Percentiles rank a stretch among this genome's conserved stretches.
Conservation (phyloP, 1,139 yeast species). For the Pichia terricola region DNA sequence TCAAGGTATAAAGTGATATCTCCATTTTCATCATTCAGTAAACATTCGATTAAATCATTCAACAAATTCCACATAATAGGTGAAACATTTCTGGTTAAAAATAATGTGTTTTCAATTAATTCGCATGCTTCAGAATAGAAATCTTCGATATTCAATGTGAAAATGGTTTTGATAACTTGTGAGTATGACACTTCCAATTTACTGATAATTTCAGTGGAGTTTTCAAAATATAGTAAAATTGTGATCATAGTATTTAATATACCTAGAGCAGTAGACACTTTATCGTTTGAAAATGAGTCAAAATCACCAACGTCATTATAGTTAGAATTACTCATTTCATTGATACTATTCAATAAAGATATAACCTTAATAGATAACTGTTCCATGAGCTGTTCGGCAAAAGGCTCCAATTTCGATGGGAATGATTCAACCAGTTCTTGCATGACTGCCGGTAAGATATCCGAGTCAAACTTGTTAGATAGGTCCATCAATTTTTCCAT, state of each 20-base stretch:
- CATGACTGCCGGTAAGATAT: constrained; percentile 81
- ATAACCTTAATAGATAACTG: constrained; percentile 75
- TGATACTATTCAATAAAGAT: constrained; percentile 60
- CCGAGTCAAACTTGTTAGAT: constrained; percentile 79
- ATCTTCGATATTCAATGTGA: constrained; percentile 59
- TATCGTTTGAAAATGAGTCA: constrained; percentile 54
- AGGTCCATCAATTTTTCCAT: constrained; percentile 72
- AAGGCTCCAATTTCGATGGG: constrained; percentile 84
- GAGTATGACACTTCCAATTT: constrained; percentile 63
- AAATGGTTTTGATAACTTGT: constrained; percentile 64
- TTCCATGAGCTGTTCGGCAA: constrained; percentile 78
- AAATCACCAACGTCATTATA: constrained; percentile 36
- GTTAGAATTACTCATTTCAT: constrained; percentile 46
- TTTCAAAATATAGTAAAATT: constrained; percentile 78
- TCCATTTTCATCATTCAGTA: constrained; percentile 30
- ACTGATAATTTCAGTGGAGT: constrained; percentile 56
- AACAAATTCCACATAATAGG: constrained; percentile 73
- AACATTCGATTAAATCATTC: constrained; percentile 37
- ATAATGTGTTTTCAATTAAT: constrained; percentile 77
- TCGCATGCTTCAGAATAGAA: constrained; percentile 78
- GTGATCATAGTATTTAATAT: constrained; percentile 81
- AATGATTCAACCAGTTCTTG: constrained; percentile 91
- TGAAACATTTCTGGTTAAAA: constrained; percentile 59
- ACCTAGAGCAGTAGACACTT: constrained; percentile 83
- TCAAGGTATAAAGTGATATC: constrained; percentile 44